phyloP scores from a whole-genome alignment of 2,329 filamentous ascomycete species.

The Penicillium sp. region DNA sequence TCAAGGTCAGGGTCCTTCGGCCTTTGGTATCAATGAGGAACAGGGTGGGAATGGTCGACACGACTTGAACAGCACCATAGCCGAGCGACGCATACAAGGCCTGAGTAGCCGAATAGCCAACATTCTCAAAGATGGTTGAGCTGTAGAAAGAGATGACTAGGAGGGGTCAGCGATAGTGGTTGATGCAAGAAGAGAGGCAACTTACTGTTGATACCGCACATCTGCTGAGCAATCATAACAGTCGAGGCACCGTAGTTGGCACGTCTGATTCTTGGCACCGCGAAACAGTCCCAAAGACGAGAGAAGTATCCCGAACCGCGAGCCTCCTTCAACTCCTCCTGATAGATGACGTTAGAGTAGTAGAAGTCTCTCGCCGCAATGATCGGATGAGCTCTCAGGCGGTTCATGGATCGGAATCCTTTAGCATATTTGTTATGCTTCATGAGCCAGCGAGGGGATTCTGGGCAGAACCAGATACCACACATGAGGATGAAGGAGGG shows the following conservation, averaged over 20 bases:
- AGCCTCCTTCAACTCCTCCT: constrained; percentile 43
- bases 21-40: constrained; percentile 66
- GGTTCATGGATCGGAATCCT: constrained; percentile 18
- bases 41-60: constrained; percentile 60
- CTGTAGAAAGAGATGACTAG: constrained; percentile 67
- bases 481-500: constrained; percentile 56
- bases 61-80: constrained; percentile 62
- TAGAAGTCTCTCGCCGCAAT: constrained; percentile 60
- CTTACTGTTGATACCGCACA: constrained; percentile 54
- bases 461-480: constrained; percentile 27
- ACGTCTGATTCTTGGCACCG: constrained; percentile 46
- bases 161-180: constrained; percentile 51
- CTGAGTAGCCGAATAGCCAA: constrained; percentile 54
- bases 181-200: background rate
- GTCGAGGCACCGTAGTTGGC: constrained; percentile 72
- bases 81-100: constrained; percentile 63
- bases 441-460: constrained; percentile 30
- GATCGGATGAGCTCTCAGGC: constrained; percentile 22
- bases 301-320: constrained; percentile 55
- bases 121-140: constrained; percentile 54
- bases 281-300: constrained; percentile 54
- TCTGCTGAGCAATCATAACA: constrained; percentile 75
- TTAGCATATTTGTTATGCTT: constrained; percentile 15
- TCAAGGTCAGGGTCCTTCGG: constrained; percentile 51
- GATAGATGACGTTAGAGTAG: constrained; percentile 55